Evolutionary conservation across 805 yeast species (phyloP).

Genomic region (Nakazawaea populi): DNA sequence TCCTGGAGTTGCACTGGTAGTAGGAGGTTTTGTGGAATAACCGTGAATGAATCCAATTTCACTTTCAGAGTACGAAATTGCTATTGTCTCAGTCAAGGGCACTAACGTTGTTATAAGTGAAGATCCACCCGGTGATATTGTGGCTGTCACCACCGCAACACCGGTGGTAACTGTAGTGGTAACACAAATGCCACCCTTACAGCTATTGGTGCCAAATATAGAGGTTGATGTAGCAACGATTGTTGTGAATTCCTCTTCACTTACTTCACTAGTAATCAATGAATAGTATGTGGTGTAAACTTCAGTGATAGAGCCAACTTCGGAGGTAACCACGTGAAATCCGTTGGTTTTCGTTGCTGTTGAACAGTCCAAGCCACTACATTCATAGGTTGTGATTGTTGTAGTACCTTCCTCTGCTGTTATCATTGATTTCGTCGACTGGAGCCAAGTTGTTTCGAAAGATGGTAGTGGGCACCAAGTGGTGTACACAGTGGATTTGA

Average conservation of each 20-base stretch:
- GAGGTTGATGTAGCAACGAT: conserved; percentile 12
- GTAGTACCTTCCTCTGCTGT: background rate
- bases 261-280: background rate
- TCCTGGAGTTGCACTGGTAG: background rate
- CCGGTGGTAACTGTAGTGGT: background rate
- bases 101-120: conserved; percentile 32
- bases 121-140: conserved; percentile 15
- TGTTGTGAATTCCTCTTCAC: conserved; percentile 12
- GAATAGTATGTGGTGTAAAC: conserved; percentile 20
- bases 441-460: background rate
- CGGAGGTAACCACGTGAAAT: too few species aligned
- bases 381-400: background rate
- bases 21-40: background rate
- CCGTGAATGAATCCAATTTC: background rate
- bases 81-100: conserved; percentile 20
- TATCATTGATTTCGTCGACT: background rate
- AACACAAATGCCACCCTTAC: background rate
- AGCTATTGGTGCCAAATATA: conserved; percentile 15
- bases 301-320: conserved; percentile 13
- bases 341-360: too few species aligned
- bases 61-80: background rate
- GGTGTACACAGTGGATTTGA: conserved; percentile 11
- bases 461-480: background rate
- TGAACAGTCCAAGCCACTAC: too few species aligned
- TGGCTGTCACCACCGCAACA: conserved; percentile 14